Evolutionary conservation across 164 flowering plant genomes (phyloP), one percentile per base, ranked within the genome.

Genomic region (Akebia trifoliata): DNA sequence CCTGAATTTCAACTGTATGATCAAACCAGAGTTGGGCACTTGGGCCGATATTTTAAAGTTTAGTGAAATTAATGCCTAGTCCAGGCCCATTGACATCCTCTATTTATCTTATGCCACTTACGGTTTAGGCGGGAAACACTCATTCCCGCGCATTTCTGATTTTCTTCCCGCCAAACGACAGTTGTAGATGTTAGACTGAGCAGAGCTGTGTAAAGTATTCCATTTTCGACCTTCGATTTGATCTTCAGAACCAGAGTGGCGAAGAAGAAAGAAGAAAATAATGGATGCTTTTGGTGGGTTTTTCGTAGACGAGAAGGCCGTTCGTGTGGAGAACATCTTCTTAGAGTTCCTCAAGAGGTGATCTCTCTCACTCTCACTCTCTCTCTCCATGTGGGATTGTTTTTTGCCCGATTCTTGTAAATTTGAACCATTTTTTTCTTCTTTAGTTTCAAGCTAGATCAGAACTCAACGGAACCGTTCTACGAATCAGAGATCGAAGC

Each of bases 331-430:
- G 67, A 82, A 88, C 69, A 62, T 72, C 63, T 94, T 94, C 84
- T 63, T 94, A 7, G 88, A 90, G 20, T 94, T 94, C 65, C 94
- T 94, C 69, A 90, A 79, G 57, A 78, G 82, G 89, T 91, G 11
- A 14, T 32, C 46, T 5, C 5, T 46, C 26, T 10, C 30, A 40
- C 22, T 18, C 28, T 52, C 8, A 14, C 18, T 17, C 17, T 26
- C 36, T n/a, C n/a, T 29, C 21, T 45, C 10, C 34, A 1, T 31
- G 3, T 7, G 2, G 22, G 1, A 4, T 35, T 37, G n/a, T 44
- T 63, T 54, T 35, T 50, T 43, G 32, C 15, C 54, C 10, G 30
- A 20, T n/a, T n/a, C n/a, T n/a, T n/a, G n/a, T n/a, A n/a, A n/a
- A n/a, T n/a, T n/a, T n/a, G n/a, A n/a, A n/a, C n/a, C n/a, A n/a